Percentiles rank a stretch among this genome's conserved stretches.
Evolutionary conservation across 257 asterid species (phyloP).

Genomic region (Pogostemon cablin): DNA sequence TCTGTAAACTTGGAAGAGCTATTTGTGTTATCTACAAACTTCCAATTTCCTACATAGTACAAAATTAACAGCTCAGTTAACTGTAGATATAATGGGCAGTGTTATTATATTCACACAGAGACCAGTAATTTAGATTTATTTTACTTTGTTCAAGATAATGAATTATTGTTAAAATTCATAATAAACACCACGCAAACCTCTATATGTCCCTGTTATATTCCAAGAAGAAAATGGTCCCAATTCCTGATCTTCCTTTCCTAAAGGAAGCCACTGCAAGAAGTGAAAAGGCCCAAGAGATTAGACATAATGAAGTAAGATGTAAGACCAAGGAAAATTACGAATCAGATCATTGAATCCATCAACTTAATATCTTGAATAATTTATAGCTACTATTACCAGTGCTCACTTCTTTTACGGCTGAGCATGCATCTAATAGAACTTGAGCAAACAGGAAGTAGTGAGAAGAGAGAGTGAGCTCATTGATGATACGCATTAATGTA

Average conservation of each 20-base stretch:
- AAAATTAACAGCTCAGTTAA: constrained; percentile 15
- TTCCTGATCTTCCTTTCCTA: constrained; percentile 74
- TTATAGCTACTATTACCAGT: not conserved
- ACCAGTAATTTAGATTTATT: constrained; percentile 10
- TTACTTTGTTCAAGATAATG: not conserved
- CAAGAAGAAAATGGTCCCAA: constrained; percentile 89
- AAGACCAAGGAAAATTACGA: not conserved
- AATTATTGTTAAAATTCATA: too few relatives aligned
- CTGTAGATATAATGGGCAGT: not conserved
- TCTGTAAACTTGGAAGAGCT: constrained; percentile 80
- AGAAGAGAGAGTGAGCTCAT: not conserved
- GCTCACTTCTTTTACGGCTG: not conserved
- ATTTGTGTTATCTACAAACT: constrained; percentile 67
- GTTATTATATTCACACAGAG: constrained; percentile 10
- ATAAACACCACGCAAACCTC: constrained; percentile 62
- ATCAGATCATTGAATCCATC: constrained; percentile 4
- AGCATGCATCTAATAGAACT: constrained; percentile 2
- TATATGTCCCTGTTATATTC: constrained; percentile 95
- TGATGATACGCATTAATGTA: not conserved
- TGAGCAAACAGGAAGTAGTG: not conserved
- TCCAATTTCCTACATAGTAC: constrained; percentile 77
- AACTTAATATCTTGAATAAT: constrained; percentile 13
- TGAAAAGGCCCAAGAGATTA: constrained; percentile 31
- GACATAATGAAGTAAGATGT: constrained; percentile 9
- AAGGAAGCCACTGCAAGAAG: constrained; percentile 82